Base-by-base conservation (phyloP, 2,329 filamentous ascomycete genomes). In the Exophiala xenobiotica region DNA sequence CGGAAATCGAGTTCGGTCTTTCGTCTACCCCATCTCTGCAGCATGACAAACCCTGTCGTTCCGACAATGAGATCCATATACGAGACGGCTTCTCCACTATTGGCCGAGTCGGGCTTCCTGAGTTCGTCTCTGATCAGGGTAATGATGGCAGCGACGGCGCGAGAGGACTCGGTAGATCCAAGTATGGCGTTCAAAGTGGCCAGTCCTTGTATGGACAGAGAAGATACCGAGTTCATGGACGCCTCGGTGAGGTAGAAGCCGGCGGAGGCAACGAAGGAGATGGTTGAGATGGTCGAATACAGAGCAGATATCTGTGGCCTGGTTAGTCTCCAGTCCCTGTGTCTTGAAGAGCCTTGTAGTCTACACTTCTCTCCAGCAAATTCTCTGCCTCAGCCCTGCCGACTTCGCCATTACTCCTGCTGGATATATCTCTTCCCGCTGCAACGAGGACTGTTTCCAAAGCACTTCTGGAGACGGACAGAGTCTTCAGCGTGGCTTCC, bases 101-200 rank as follows among this genome's bases (percentile, higher is more conserved):
- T 63, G n/a, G 57, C 63, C 20, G 61, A 44, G 33, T 68, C 69
- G 9, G 68, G 64, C 19, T 67, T 69, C 27, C 68, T 64, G 26
- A 75, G 71, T 55, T 76, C 73, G 49, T 68, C 68, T 40, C 70
- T 65, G 51, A 75, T 73, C 24, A 76, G 64, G 3, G 71, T 74
- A 46, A 76, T 70, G 22, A 76, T 74, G 1, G 73, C 70, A 1
- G 73, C 73, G 53, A 76, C 74, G 2, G 73, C 73, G 29, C 73
- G 68, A 4, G 73, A 76, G 1, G 73, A 73, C 57, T 76, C 73
- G 1, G 73, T 75, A n/a, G 71, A 74, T 8, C 73, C 73, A 26
- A 76, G 64, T 20, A 74, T 70, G 2, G 73, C 71, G 63, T 76
- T 73, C 8, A 76, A 64, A 1, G 70, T 73, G 31, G 72, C 71